Conservation (phyloP, 1,284 basidiomycete species). For the Sparassis latifolia region DNA sequence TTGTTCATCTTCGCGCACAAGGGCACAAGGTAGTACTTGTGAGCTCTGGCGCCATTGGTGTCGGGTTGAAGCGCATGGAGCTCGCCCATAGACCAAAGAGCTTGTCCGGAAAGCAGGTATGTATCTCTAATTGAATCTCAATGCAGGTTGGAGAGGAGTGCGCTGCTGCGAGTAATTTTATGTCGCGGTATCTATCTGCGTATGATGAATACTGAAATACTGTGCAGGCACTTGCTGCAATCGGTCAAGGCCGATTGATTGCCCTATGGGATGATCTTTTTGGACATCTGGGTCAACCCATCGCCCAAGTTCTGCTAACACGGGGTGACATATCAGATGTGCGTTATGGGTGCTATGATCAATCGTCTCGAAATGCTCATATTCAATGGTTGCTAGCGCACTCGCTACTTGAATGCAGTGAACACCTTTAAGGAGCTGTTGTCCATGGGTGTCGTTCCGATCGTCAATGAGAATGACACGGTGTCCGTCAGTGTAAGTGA, state of each 20-base stretch:
- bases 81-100: slow-evolving; percentile 77
- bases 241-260: slow-evolving; percentile 94
- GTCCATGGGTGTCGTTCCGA: slow-evolving; percentile 86
- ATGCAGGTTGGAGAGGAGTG: neutral
- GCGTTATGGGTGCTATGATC: slow-evolving; percentile 26
- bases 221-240: slow-evolving; percentile 84
- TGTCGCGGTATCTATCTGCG: neutral
- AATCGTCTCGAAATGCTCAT: slow-evolving; percentile 1
- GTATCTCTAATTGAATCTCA: slow-evolving; percentile 8
- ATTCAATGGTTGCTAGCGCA: slow-evolving; percentile 47
- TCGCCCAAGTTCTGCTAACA: slow-evolving; percentile 92
- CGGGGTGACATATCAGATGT: slow-evolving; percentile 96
- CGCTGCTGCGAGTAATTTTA: too few species aligned
- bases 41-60: slow-evolving; percentile 93
- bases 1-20: slow-evolving; percentile 66
- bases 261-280: slow-evolving; percentile 97
- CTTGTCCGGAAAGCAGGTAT: slow-evolving; percentile 85
- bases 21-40: slow-evolving; percentile 96
- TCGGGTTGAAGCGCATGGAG: slow-evolving; percentile 90
- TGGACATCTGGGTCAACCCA: slow-evolving; percentile 87
- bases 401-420: slow-evolving; percentile 89
- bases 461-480: slow-evolving; percentile 97
- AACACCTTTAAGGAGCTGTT: slow-evolving; percentile 89
- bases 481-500: slow-evolving; percentile 84
- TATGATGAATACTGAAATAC: slow-evolving; percentile 6